Conservation (phyloP, 148 eudicot species). For the Rheum nobile region DNA sequence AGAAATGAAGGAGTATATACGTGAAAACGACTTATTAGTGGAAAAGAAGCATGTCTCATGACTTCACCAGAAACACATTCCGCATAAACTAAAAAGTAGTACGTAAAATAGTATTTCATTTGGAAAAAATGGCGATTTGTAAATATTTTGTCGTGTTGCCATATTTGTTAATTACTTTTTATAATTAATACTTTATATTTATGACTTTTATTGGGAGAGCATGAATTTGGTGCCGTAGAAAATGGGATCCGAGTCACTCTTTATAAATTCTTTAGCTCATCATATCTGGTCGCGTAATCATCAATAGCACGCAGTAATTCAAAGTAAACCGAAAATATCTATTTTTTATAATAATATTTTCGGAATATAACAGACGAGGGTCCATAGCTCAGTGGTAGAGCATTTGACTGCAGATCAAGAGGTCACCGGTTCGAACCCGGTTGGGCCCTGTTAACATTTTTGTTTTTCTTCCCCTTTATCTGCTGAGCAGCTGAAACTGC, state of each 20-base stretch:
- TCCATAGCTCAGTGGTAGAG: too few species aligned
- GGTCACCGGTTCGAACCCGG: too few species aligned
- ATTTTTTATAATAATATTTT: too few species aligned
- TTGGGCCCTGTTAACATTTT: too few species aligned
- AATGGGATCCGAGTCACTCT: constrained; percentile 5
- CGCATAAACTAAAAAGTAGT: neutral
- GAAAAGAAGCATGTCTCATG: neutral
- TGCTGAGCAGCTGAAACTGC: too few species aligned
- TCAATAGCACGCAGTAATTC: too few species aligned
- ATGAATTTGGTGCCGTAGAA: neutral
- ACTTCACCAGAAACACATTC: neutral
- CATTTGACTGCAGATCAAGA: too few species aligned
- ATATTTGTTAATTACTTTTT: neutral
- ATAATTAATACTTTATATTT: neutral
- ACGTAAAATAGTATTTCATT: neutral
- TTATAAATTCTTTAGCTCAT: neutral
- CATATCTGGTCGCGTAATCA: too few species aligned
- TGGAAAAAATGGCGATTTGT: neutral
- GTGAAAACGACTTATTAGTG: neutral
- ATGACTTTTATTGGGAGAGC: neutral
- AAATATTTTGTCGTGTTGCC: neutral
- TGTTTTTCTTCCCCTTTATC: too few species aligned
- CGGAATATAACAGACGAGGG: too few species aligned
- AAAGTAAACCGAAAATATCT: too few species aligned
- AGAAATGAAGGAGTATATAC: neutral